Conservation (phyloP, 441 rosid species). For the Jatropha multifida region DNA sequence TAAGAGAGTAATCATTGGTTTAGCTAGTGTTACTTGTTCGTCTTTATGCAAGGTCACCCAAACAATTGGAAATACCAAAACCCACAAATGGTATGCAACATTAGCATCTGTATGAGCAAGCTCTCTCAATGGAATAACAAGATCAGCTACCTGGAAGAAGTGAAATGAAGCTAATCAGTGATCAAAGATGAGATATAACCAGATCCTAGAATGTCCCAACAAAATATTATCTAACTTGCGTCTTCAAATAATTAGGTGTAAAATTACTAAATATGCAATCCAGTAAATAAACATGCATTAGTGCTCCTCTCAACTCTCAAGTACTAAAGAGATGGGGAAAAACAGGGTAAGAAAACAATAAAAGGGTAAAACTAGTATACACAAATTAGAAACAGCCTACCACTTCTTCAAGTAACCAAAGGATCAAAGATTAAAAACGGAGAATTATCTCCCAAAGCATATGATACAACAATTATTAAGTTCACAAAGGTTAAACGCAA, state of each 20-base stretch:
- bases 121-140: slow-evolving; percentile 86
- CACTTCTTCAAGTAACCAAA: background rate
- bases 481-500: slow-evolving; percentile 6
- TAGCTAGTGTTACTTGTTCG: slow-evolving; percentile 82
- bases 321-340: background rate
- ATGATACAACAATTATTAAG: background rate
- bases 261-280: background rate
- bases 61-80: slow-evolving; percentile 94
- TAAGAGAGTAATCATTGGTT: slow-evolving; percentile 81
- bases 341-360: background rate
- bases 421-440: background rate
- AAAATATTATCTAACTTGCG: background rate
- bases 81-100: slow-evolving; percentile 99
- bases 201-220: background rate
- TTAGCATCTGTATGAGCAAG: slow-evolving; percentile 90
- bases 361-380: background rate
- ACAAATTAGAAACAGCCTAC: background rate
- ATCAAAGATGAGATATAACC: background rate
- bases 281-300: background rate
- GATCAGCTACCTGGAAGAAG: slow-evolving; percentile 78
- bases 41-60: slow-evolving; percentile 92
- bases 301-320: background rate
- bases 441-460: background rate
- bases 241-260: background rate
- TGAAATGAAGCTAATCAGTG: slow-evolving; percentile 12